A percentile compares a stretch with the other conserved stretches of the same genome.
Evolutionary conservation across 192 early-diverging fungal species (phyloP).

Genomic region (Pilaira anomala): DNA sequence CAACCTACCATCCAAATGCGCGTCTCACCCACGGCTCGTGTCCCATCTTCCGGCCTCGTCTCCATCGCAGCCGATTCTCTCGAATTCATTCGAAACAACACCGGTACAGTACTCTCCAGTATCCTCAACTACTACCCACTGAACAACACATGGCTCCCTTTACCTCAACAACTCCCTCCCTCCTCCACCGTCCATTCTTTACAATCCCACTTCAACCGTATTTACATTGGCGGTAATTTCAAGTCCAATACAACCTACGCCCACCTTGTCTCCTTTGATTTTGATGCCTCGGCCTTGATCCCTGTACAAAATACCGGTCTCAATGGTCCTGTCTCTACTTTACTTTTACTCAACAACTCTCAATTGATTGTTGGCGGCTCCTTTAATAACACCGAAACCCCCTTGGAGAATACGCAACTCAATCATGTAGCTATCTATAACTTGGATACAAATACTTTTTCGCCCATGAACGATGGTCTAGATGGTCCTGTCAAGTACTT

Average conservation of each 20-base stretch:
- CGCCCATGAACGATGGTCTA: constrained; percentile 5
- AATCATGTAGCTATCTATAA: constrained; percentile 6
- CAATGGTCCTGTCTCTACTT: constrained; percentile 29
- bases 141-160: constrained; percentile 14
- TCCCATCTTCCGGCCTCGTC: constrained; percentile 17
- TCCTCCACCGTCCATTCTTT: constrained; percentile 50
- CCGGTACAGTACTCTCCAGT: constrained; percentile 13
- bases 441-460: not conserved
- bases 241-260: constrained; percentile 31
- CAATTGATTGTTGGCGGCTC: constrained; percentile 23
- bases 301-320: constrained; percentile 9
- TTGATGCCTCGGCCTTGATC: not conserved
- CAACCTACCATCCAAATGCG: constrained; percentile 21
- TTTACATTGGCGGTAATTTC: constrained; percentile 59
- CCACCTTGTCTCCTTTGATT: constrained; percentile 59
- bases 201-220: constrained; percentile 29
- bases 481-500: constrained; percentile 16
- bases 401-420: not conserved
- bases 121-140: constrained; percentile 21
- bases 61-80: constrained; percentile 24
- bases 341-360: constrained; percentile 3
- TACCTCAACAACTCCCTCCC: constrained; percentile 40
- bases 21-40: constrained; percentile 16
- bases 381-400: constrained; percentile 9
- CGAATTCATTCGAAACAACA: constrained; percentile 24